These are phyloP conservation scores for Niebla homalea DNA, from an alignment of 495 filamentous ascomycete species.

Conservation along the genomic window DNA sequence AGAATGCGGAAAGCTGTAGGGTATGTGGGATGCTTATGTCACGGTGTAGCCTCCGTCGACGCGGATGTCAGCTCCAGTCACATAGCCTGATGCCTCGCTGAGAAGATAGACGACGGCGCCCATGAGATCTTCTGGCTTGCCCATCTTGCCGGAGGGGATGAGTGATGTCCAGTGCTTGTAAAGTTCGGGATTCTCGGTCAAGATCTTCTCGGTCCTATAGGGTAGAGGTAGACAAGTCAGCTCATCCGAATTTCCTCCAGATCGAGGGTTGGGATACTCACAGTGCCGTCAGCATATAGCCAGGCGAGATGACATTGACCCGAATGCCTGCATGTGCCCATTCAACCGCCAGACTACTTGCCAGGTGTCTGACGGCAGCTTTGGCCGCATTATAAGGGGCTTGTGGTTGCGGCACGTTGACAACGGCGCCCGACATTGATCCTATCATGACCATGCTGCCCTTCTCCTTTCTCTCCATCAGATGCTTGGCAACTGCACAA, in stretches of 20 bases:
- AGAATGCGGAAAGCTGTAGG: no score
- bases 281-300: conserved; percentile 92
- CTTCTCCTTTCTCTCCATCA: conserved; percentile 64
- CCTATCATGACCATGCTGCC: conserved; percentile 93
- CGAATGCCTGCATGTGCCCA: conserved; percentile 77
- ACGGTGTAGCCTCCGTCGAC: conserved; percentile 52
- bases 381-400: conserved; percentile 86
- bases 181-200: conserved; percentile 82
- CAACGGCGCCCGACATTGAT: conserved; percentile 83
- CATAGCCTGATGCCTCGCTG: conserved; percentile 72
- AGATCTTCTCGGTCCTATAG: conserved; percentile 76
- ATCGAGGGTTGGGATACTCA: conserved; percentile 27
- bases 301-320: conserved; percentile 83
- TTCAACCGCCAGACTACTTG: conserved; percentile 69
- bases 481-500: conserved; percentile 68
- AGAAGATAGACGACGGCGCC: conserved; percentile 82
- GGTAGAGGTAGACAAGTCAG: conserved; percentile 4
- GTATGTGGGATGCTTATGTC: background rate
- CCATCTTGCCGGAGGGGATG: conserved; percentile 88
- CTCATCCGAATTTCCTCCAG: conserved; percentile 10
- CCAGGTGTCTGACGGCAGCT: conserved; percentile 75
- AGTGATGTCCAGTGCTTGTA: conserved; percentile 78
- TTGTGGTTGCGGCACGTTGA: conserved; percentile 91
- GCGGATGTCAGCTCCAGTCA: conserved; percentile 80
- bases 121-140: conserved; percentile 82